Evolutionary conservation across 228 moss, liverwort and hornwort species (phyloP), one percentile per base, ranked within the genome.

Genomic region (Sphagnum magellanicum): DNA sequence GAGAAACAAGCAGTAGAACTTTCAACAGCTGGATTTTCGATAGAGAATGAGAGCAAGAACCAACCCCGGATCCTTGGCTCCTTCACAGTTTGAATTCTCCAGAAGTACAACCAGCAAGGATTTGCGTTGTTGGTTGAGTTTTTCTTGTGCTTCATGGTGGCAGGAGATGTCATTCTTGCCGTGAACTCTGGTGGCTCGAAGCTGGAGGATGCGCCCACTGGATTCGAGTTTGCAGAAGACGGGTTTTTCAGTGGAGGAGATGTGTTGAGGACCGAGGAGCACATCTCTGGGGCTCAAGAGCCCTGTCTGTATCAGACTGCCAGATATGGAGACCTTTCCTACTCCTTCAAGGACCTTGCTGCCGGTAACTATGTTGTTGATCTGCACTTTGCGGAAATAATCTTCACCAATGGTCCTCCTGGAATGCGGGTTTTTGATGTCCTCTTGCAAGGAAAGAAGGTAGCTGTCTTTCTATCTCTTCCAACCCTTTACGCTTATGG

Each of bases 401-500:
- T 93, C 8, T 97, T 97, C 84, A 91, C 93, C 14, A 88, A 93
- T 67, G 97, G 97, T 16, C 97, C 97, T 8, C 80, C 97, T 6
- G 93, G 91, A 63, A 91, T 97, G 93, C 91, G 97, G 50, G 91
- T 97, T 49, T 97, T 97, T 68, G 97, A 97, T 64, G 91, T 97
- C 63, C 74, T 77, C 70, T 77, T 97, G 16, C 97, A 97, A 65
- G 85, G 84, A 14, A 80, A 91, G 79, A 97, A 91, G 81, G 97
- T 97, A 72, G 32, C 32, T 32, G 32, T 32, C 32, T 32, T 32
- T 32, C 32, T 32, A 32, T 32, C 32, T 32, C 32, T 32, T 32
- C 32, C 32, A 32, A 32, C 32, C 32, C 32, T 32, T 32, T 32
- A 32, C 3, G 32, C 32, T 32, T 32, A 32, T 32, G 32, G 3